These are phyloP conservation scores for Fraxinus anomala DNA, from an alignment of 257 asterid genomes.

Conservation along the genomic window DNA sequence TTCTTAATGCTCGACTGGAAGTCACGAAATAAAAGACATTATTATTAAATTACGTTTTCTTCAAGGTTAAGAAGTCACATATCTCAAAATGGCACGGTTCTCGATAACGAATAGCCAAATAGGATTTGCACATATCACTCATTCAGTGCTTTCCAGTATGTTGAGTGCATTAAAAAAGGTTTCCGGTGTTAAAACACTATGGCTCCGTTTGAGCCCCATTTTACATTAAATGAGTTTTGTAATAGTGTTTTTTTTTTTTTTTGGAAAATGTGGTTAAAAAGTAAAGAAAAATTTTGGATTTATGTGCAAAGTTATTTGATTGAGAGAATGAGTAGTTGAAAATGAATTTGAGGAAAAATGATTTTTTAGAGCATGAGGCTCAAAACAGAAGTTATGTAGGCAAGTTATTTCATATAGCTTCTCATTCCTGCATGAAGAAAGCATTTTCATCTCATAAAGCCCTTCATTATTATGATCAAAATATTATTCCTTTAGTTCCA, in stretches of 20 bases:
- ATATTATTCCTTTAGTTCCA: not conserved
- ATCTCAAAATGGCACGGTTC: not conserved
- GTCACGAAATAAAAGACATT: not conserved
- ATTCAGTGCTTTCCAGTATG: not conserved
- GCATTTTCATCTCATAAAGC: not conserved
- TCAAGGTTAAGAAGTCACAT: not conserved
- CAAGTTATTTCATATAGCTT: not conserved
- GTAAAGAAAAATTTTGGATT: too few relatives aligned
- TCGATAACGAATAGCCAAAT: too few relatives aligned
- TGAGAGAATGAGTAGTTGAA: too few relatives aligned
- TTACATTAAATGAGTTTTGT: too few relatives aligned
- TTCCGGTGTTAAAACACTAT: too few relatives aligned
- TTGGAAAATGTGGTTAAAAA: too few relatives aligned
- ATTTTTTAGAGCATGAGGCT: too few relatives aligned
- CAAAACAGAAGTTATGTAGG: too few relatives aligned
- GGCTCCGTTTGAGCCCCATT: too few relatives aligned
- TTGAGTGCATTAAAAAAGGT: not conserved
- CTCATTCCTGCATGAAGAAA: not conserved
- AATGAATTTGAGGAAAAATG: too few relatives aligned
- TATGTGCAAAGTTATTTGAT: too few relatives aligned
- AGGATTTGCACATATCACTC: not conserved
- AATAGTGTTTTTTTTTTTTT: too few relatives aligned
- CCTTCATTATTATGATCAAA: not conserved
- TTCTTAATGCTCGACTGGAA: not conserved
- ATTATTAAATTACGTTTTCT: not conserved